Evolutionary conservation across 2,329 filamentous ascomycete species (phyloP).

Genomic region (Fusarium nematophilum): DNA sequence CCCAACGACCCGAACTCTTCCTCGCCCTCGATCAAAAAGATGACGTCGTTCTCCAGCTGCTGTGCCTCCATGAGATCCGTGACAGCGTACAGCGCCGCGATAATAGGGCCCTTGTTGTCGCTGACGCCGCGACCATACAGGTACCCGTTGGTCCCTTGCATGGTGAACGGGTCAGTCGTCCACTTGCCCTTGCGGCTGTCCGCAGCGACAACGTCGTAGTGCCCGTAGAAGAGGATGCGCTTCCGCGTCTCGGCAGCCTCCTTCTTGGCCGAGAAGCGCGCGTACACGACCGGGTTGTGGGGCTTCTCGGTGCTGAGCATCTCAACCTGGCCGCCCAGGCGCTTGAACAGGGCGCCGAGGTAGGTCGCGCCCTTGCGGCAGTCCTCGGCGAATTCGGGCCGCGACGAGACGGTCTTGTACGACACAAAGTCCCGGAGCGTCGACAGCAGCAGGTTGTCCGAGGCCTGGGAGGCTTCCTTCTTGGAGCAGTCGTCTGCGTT

Average conservation of each 20-base stretch:
- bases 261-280: slow-evolving; percentile 83
- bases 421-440: slow-evolving; percentile 88
- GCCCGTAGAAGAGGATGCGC: slow-evolving; percentile 94
- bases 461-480: slow-evolving; percentile 52
- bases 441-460: slow-evolving; percentile 70
- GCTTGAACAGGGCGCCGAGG: slow-evolving; percentile 89
- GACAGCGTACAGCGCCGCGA: slow-evolving; percentile 93
- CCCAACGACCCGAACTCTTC: slow-evolving; percentile 95
- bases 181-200: slow-evolving; percentile 86
- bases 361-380: slow-evolving; percentile 94
- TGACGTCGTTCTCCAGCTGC: slow-evolving; percentile 84
- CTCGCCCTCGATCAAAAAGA: slow-evolving; percentile 96
- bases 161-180: slow-evolving; percentile 88
- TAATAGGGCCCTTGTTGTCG: slow-evolving; percentile 96
- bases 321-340: slow-evolving; percentile 88
- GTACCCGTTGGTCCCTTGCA: slow-evolving; percentile 90
- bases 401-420: slow-evolving; percentile 90
- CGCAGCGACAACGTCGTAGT: slow-evolving; percentile 96
- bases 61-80: slow-evolving; percentile 90
- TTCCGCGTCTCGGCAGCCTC: slow-evolving; percentile 75
- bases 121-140: slow-evolving; percentile 96
- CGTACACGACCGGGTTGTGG: slow-evolving; percentile 93
- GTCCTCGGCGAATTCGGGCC: slow-evolving; percentile 87
- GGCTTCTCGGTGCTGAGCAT: slow-evolving; percentile 85
- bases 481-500: slow-evolving; percentile 50